phyloP scores from a whole-genome alignment of 2,329 filamentous ascomycete genomes.

The Fusarium ambrosium region DNA sequence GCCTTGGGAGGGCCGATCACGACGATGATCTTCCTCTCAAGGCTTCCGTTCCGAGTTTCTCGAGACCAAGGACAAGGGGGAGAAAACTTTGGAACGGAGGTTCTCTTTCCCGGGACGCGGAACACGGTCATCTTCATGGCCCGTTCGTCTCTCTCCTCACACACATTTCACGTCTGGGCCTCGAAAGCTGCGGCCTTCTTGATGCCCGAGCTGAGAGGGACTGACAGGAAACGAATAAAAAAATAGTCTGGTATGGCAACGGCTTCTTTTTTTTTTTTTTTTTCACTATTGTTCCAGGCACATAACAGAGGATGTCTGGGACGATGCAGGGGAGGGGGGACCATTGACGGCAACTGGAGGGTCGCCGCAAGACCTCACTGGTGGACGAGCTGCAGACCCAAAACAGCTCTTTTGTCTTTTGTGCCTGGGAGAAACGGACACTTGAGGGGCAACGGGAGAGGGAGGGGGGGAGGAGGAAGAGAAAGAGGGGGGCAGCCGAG shows the following conservation, averaged over 20 bases:
- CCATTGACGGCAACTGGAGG: slow-evolving; percentile 22
- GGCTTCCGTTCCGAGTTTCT: neutral
- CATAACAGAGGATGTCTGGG: slow-evolving; percentile 22
- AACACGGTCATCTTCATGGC: slow-evolving; percentile 29
- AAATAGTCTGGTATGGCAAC: slow-evolving; percentile 12
- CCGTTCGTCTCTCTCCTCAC: slow-evolving; percentile 8
- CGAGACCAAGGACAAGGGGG: slow-evolving; percentile 5
- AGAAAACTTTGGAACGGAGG: slow-evolving; percentile 14
- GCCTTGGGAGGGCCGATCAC: slow-evolving; percentile 28
- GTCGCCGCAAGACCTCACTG: slow-evolving; percentile 30
- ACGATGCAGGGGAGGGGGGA: slow-evolving; percentile 32
- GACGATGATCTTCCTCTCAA: slow-evolving; percentile 19
- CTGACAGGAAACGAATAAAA: neutral
- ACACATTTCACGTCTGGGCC: slow-evolving; percentile 9
- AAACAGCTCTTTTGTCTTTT: slow-evolving; percentile 27
- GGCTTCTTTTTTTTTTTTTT: neutral
- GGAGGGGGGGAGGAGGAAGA: slow-evolving; percentile 10
- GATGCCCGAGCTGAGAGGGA: slow-evolving; percentile 33
- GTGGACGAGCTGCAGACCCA: slow-evolving; percentile 18
- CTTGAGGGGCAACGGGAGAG: slow-evolving; percentile 26
- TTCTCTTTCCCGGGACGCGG: slow-evolving; percentile 14
- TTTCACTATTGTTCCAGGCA: slow-evolving; percentile 9
- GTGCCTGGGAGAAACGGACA: slow-evolving; percentile 19
- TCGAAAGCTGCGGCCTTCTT: slow-evolving; percentile 25
- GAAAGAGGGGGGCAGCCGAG: slow-evolving; percentile 12